Evolutionary conservation across 2,329 filamentous ascomycete species (phyloP), one percentile per base, ranked within the genome.

Genomic region (Paecilomyces niveus): DNA sequence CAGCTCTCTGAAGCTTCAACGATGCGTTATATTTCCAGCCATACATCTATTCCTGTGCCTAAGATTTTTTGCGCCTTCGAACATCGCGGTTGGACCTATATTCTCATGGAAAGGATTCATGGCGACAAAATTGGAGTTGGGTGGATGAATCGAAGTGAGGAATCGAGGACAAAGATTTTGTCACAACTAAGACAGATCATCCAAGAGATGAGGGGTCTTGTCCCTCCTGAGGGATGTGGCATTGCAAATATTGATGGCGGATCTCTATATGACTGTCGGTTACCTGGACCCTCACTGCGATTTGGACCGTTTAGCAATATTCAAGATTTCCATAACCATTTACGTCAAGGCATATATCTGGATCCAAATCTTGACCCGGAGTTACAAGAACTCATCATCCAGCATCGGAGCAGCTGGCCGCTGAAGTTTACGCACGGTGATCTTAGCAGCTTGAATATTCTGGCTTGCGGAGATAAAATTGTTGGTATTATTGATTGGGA

Each of bases 381-480:
- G n/a, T 24, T 73, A 29, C 63, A 76, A 50, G 63, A 73, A 6
- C 62, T 78, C 11, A 73, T 75, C 18, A 66, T 58, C 39, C 61
- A 67, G 57, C 72, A 77, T 53, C 61, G 62, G 53, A 62, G 63
- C 7, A 31, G 60, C 33, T 74, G 68, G 69, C 65, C 64, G 26
- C 62, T 72, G 7, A 72, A 78, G 1, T 78, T 84, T 59, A 80
- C 80, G 1, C 81, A 84, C 68, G 76, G 76, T 2, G 81, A 85
- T 64, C 69, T 85, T 69, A 50, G 79, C 72, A 70, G 67, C 9
- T 64, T 70, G 3, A 72, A 74, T 45, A 69, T 72, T 39, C 59
- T 73, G 51, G 62, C 62, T 18, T 65, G 66, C 6, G 74, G 70
- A 4, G 73, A 77, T 56, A 64, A 72, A 4, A 65, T 84, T 31